These are phyloP conservation scores for Backusella mclennaniae DNA, from an alignment of 192 early-diverging fungal genomes.

Conservation along the genomic window DNA sequence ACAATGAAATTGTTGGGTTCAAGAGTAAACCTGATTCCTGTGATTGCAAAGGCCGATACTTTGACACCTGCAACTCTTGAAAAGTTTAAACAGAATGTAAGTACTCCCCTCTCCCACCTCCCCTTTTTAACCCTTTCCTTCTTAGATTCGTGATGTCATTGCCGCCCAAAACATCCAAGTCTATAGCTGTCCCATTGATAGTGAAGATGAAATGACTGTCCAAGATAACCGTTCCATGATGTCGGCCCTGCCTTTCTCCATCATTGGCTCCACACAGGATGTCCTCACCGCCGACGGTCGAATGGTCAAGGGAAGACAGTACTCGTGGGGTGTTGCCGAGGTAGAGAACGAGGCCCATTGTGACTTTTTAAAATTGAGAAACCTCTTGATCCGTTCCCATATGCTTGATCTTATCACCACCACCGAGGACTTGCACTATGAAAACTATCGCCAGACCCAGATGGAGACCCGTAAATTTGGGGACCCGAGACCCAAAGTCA, in stretches of 20 bases:
- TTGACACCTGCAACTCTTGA: conserved; percentile 79
- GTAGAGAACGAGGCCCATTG: conserved; percentile 99
- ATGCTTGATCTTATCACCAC: conserved; percentile 94
- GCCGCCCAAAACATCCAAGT: conserved; percentile 89
- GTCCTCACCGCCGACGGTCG: conserved; percentile 81
- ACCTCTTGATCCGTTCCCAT: conserved; percentile 94
- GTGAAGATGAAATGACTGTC: conserved; percentile 78
- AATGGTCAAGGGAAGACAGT: conserved; percentile 92
- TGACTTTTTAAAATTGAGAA: conserved; percentile 96
- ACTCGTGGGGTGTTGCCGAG: conserved; percentile 98
- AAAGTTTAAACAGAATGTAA: conserved; percentile 79
- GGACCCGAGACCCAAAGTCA: conserved; percentile 70
- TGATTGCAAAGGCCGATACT: conserved; percentile 92
- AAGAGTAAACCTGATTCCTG: conserved; percentile 90
- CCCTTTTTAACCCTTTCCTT: background rate
- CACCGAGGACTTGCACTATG: conserved; percentile 95
- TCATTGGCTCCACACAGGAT: conserved; percentile 91
- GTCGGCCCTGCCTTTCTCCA: conserved; percentile 92
- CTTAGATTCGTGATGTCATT: conserved; percentile 69
- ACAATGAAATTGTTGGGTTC: conserved; percentile 92
- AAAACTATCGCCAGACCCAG: conserved; percentile 85
- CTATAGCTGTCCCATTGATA: conserved; percentile 89
- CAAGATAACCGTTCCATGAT: conserved; percentile 84
- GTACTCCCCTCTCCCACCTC: background rate
- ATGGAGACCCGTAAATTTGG: conserved; percentile 87